A percentile compares a stretch with the other conserved stretches of the same genome.
Evolutionary conservation across 2,329 filamentous ascomycete species (phyloP).

Genomic region (Thielaviopsis musarum): DNA sequence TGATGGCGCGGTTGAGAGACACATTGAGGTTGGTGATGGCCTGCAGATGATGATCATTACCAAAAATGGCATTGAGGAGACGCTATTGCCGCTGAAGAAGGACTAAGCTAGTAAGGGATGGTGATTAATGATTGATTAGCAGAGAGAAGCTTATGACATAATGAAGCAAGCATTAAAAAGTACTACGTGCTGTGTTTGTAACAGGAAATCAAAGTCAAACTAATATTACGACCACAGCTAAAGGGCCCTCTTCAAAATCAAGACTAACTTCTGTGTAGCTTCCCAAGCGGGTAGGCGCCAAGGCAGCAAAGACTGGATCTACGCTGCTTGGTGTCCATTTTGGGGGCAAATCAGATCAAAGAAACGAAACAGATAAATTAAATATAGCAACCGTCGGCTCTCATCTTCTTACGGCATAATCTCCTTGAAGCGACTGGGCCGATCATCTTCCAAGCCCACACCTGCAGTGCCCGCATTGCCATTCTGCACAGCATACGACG

Average conservation of each 20-base stretch:
- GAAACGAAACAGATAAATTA: no score
- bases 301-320: background rate
- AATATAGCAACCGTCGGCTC: no score
- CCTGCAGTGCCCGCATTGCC: background rate
- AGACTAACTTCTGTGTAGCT: background rate
- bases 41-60: constrained; percentile 94
- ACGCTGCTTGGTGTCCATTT: no score
- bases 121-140: background rate
- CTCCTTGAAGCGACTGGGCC: constrained; percentile 8
- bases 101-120: constrained; percentile 41
- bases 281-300: background rate
- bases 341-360: no score
- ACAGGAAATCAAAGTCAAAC: background rate
- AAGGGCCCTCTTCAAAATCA: background rate
- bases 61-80: constrained; percentile 73
- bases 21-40: constrained; percentile 96
- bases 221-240: background rate
- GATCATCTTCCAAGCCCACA: background rate
- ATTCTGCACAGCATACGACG: background rate
- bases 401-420: constrained; percentile 2
- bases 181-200: background rate
- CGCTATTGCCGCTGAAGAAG: constrained; percentile 70
- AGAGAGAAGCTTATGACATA: background rate
- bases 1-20: constrained; percentile 91
- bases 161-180: background rate